These are phyloP conservation scores for Hemisphaericaspora xylofermentans DNA, from an alignment of 1,139 yeast species.

Conservation along the genomic window DNA sequence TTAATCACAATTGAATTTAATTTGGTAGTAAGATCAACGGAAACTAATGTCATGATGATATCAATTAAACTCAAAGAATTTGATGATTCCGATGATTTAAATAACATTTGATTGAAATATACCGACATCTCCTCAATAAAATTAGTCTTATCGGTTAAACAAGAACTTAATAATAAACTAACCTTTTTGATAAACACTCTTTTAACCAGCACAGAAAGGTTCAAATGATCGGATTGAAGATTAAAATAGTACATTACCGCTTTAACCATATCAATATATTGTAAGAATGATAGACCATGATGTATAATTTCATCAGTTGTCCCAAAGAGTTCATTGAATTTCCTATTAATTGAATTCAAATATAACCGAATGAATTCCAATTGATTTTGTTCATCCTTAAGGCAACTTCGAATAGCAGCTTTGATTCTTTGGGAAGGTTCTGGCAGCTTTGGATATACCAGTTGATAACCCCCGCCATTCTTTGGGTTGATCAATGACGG, in stretches of 20 bases:
- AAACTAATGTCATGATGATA: constrained; percentile 19
- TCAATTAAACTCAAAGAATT: constrained; percentile 11
- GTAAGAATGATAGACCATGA: constrained; percentile 13
- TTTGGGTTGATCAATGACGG: constrained; percentile 5
- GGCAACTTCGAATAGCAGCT: constrained; percentile 39
- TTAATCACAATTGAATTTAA: constrained; percentile 41
- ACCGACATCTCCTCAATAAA: constrained; percentile 7
- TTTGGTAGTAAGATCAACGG: constrained; percentile 33
- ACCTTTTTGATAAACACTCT: constrained; percentile 27
- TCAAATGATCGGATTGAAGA: constrained; percentile 18
- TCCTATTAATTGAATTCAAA: constrained; percentile 29
- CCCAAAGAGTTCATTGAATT: constrained; percentile 14
- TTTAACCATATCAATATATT: constrained; percentile 17
- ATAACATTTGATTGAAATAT: constrained; percentile 11
- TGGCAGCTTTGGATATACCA: constrained; percentile 8
- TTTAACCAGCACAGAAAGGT: constrained; percentile 19
- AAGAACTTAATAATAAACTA: constrained; percentile 23
- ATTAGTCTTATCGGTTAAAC: constrained; percentile 13
- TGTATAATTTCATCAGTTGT: not conserved
- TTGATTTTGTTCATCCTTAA: constrained; percentile 36
- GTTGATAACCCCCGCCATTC: constrained; percentile 1
- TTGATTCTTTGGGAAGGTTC: constrained; percentile 40
- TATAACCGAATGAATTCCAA: constrained; percentile 36
- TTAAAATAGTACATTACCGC: constrained; percentile 19
- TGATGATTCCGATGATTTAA: constrained; percentile 2